Conservation (phyloP, 495 filamentous ascomycete species). For the Daldinia concentrica region DNA sequence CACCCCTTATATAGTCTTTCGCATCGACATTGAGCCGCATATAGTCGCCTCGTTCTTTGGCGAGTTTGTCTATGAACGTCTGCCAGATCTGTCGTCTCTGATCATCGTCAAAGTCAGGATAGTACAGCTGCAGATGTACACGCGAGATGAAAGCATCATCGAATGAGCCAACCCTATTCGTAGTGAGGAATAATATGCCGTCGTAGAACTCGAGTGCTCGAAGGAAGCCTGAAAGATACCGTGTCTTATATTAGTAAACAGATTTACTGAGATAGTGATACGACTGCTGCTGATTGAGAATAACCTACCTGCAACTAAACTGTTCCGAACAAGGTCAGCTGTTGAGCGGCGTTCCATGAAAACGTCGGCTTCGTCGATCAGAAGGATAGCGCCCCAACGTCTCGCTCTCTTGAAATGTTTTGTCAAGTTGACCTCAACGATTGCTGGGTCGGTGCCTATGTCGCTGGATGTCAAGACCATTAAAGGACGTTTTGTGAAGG, state of each 20-base stretch:
- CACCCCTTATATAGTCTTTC: too few relatives aligned
- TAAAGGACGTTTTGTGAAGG: too few relatives aligned
- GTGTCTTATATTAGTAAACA: background rate
- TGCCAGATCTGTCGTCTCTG: too few relatives aligned
- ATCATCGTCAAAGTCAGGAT: too few relatives aligned
- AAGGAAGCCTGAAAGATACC: conserved; percentile 51
- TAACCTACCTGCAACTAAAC: conserved; percentile 7
- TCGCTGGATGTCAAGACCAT: too few relatives aligned
- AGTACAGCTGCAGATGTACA: too few relatives aligned
- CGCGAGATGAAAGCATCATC: too few relatives aligned
- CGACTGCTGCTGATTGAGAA: background rate
- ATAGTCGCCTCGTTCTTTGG: too few relatives aligned
- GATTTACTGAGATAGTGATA: background rate
- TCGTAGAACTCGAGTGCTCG: conserved; percentile 67
- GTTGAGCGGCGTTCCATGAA: conserved; percentile 22
- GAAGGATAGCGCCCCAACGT: conserved; percentile 41
- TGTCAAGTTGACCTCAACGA: too few relatives aligned
- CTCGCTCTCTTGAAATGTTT: background rate
- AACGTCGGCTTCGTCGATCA: conserved; percentile 55
- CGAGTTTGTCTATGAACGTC: too few relatives aligned
- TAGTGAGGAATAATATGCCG: conserved; percentile 67
- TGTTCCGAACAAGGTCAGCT: conserved; percentile 2
- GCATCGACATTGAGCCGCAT: too few relatives aligned
- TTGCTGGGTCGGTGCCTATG: too few relatives aligned
- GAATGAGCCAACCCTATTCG: conserved; percentile 58